A percentile compares a stretch with the other conserved stretches of the same genome.
Conservation (phyloP, 768 basidiomycete genomes). For the Psilocybe subaeruginosa region DNA sequence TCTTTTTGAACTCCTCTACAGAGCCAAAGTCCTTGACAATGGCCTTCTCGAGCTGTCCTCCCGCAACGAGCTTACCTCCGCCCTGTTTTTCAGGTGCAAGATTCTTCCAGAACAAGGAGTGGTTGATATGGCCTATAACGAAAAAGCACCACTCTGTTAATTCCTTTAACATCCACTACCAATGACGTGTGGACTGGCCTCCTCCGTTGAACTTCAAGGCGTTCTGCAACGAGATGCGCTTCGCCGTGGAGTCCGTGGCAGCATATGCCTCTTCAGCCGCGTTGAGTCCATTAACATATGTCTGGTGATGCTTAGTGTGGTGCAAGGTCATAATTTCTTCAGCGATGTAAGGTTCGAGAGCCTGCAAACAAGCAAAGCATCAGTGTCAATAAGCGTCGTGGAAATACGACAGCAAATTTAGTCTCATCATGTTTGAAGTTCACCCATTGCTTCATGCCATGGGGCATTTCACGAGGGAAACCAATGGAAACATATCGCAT, state of each 20-base stretch:
- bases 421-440: no score
- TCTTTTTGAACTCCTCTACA: constrained; percentile 83
- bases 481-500: neutral
- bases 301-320: constrained; percentile 89
- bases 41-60: constrained; percentile 74
- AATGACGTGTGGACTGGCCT: constrained; percentile 41
- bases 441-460: neutral
- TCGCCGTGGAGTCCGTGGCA: constrained; percentile 65
- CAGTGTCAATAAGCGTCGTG: no score
- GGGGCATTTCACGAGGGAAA: neutral
- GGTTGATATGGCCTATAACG: constrained; percentile 83
- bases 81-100: constrained; percentile 71
- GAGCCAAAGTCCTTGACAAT: constrained; percentile 85
- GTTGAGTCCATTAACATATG: constrained; percentile 95
- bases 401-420: no score
- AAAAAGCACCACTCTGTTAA: neutral
- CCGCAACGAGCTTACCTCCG: constrained; percentile 61
- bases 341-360: constrained; percentile 92
- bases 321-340: constrained; percentile 94
- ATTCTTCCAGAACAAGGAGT: constrained; percentile 98
- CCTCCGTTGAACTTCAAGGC: constrained; percentile 99
- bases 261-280: constrained; percentile 86
- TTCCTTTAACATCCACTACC: neutral
- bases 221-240: constrained; percentile 82
- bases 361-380: constrained; percentile 38